Evolutionary conservation across 2,329 filamentous ascomycete species (phyloP), one percentile per base, ranked within the genome.

Genomic region (Colletotrichum caudatum): DNA sequence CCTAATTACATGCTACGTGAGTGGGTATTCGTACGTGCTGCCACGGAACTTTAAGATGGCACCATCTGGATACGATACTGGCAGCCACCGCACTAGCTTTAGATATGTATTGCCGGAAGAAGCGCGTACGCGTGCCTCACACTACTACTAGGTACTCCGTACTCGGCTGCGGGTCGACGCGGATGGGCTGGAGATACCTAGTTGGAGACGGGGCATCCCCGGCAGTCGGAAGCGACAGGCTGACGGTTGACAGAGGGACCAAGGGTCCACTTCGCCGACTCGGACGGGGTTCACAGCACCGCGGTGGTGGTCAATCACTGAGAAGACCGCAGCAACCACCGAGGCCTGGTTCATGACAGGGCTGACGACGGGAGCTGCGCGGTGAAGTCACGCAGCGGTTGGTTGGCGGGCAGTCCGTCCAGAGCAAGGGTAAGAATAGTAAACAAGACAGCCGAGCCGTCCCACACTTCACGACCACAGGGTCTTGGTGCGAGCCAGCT

Each of bases 221-320:
- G 48, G 50, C 48, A 56, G 37, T 46, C 50, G 61, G 61, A 18
- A 35, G 61, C 26, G 61, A 64, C 6, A 56, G 26, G 37, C 46
- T 20, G 33, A 29, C 18, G 37, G 26, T 64, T 58, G 18, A 35
- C 29, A 57, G 33, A 50, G 54, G 26, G 18, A 61, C 44, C 23
- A 26, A 35, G 41, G 56, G 37, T 41, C 64, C 64, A 62, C 64
- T 26, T 41, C 57, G 64, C 64, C 57, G 64, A 60, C 46, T 12
- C 37, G 35, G 41, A 66, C 56, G 62, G 64, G 44, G 18, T 46
- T 66, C 64, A 16, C 39, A 65, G 29, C 53, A 41, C 26, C 51
- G 41, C 26, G 51, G 53, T 37, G 20, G 26, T 37, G 14, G 26
- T 58, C 41, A 48, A 58, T 41, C 37, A 12, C 14, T 46, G 35